Conservation (phyloP, 2,329 filamentous ascomycete genomes). For the Monosporascus sp. region DNA sequence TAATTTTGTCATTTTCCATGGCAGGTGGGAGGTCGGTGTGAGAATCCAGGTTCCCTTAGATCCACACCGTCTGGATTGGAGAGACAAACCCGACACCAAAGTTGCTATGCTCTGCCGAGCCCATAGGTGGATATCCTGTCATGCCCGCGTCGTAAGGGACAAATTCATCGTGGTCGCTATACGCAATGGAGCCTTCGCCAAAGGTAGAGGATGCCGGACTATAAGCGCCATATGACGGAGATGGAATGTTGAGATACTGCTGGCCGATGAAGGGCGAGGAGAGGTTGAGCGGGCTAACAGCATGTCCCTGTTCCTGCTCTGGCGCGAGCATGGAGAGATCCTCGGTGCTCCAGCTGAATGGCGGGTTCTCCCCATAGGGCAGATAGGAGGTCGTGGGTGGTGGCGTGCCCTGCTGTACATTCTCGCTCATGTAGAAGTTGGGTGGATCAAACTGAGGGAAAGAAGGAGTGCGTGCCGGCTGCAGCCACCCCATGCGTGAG, state of each 20-base stretch:
- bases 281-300: slow-evolving; percentile 49
- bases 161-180: slow-evolving; percentile 58
- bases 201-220: slow-evolving; percentile 60
- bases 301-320: slow-evolving; percentile 39
- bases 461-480: slow-evolving; percentile 52
- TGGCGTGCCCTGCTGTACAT: slow-evolving; percentile 33
- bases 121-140: slow-evolving; percentile 41
- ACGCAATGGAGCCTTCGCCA: slow-evolving; percentile 54
- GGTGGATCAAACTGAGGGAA: slow-evolving; percentile 56
- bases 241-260: slow-evolving; percentile 60
- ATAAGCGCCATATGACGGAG: slow-evolving; percentile 53
- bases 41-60: slow-evolving; percentile 38
- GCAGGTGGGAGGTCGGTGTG: slow-evolving; percentile 35
- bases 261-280: slow-evolving; percentile 49
- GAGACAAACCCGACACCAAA: slow-evolving; percentile 56
- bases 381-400: slow-evolving; percentile 39
- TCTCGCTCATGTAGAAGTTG: slow-evolving; percentile 45
- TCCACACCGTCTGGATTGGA: slow-evolving; percentile 58
- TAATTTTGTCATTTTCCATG: slow-evolving; percentile 35
- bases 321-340: slow-evolving; percentile 52
- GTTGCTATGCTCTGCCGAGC: slow-evolving; percentile 34
- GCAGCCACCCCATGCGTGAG: slow-evolving; percentile 61
- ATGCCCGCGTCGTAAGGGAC: slow-evolving; percentile 41
- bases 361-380: slow-evolving; percentile 48
- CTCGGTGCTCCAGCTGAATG: slow-evolving; percentile 61